Conservation (phyloP, 768 basidiomycete genomes). For the Leccinum incarnatum region DNA sequence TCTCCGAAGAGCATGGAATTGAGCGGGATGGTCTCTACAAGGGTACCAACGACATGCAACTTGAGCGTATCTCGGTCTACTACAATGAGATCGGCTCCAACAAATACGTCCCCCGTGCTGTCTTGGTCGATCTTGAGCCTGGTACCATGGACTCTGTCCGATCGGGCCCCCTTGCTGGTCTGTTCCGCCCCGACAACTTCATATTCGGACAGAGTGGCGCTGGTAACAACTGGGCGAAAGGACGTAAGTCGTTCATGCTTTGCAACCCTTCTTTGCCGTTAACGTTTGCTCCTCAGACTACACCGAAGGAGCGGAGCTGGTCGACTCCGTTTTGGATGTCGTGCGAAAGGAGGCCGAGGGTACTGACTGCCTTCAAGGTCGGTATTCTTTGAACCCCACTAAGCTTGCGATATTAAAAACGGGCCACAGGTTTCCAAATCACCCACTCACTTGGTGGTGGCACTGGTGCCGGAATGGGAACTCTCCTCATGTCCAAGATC, state of each 20-base stretch:
- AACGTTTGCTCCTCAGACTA: conserved; percentile 45
- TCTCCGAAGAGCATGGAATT: conserved; percentile 98
- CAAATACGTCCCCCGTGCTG: conserved; percentile 99
- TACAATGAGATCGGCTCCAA: conserved; percentile 94
- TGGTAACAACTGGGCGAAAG: conserved; percentile 99
- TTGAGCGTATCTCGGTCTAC: conserved; percentile 97
- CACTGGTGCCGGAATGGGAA: conserved; percentile 99
- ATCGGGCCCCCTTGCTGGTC: conserved; percentile 82
- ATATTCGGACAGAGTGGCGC: conserved; percentile 98
- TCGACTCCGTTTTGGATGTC: conserved; percentile 96
- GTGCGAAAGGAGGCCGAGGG: conserved; percentile 99
- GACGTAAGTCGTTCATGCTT: conserved; percentile 61
- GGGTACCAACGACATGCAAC: conserved; percentile 91
- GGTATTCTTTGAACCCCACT: conserved; percentile 20
- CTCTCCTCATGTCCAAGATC: conserved; percentile 97
- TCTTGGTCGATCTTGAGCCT: conserved; percentile 96
- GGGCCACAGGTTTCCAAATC: conserved; percentile 85
- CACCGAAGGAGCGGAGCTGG: conserved; percentile 96
- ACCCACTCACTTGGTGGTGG: conserved; percentile 99
- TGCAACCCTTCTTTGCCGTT: neutral
- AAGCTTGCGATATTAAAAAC: conserved; percentile 5
- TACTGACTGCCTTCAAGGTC: conserved; percentile 94
- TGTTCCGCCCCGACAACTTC: conserved; percentile 98
- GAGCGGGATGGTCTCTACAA: conserved; percentile 91
- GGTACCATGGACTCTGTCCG: conserved; percentile 95